phyloP scores from a whole-genome alignment of 2,329 filamentous ascomycete species.

The Fusarium sp. region DNA sequence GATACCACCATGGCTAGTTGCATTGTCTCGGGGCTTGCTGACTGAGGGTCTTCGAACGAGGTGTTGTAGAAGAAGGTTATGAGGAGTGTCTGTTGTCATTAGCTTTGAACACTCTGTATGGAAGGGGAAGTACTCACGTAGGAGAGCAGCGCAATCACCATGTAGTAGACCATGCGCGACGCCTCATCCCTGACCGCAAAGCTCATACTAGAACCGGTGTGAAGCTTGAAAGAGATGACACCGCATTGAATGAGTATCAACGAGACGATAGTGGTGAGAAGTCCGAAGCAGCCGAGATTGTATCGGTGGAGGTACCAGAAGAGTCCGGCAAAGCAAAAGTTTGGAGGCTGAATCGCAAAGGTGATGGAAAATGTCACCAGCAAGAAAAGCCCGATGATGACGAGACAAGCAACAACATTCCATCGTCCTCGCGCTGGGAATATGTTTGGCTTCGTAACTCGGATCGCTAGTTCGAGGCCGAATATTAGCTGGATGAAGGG shows the following conservation, averaged over 20 bases:
- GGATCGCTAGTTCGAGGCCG: conserved; percentile 68
- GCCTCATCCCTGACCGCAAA: conserved; percentile 70
- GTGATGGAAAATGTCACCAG: conserved; percentile 69
- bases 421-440: conserved; percentile 70
- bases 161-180: conserved; percentile 76
- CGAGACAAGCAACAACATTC: conserved; percentile 67
- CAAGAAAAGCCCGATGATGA: conserved; percentile 60
- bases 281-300: conserved; percentile 64
- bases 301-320: conserved; percentile 75
- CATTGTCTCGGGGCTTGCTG: conserved; percentile 53
- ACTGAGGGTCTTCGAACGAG: conserved; percentile 54
- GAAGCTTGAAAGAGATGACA: conserved; percentile 67
- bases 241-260: conserved; percentile 62
- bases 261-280: conserved; percentile 63
- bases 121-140: conserved; percentile 58
- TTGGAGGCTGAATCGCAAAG: conserved; percentile 62
- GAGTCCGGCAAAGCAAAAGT: conserved; percentile 73
- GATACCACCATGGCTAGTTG: conserved; percentile 71
- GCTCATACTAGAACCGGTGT: conserved; percentile 64
- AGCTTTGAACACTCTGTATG: conserved; percentile 33
- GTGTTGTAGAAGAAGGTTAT: conserved; percentile 73
- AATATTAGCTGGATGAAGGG: conserved; percentile 75
- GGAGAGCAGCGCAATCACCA: conserved; percentile 65
- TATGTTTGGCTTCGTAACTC: conserved; percentile 64
- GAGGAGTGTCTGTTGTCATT: conserved; percentile 62